A percentile compares a stretch with the other conserved stretches of the same genome.
Conservation (phyloP, 2,329 filamentous ascomycete species). For the Penicillium sp. region DNA sequence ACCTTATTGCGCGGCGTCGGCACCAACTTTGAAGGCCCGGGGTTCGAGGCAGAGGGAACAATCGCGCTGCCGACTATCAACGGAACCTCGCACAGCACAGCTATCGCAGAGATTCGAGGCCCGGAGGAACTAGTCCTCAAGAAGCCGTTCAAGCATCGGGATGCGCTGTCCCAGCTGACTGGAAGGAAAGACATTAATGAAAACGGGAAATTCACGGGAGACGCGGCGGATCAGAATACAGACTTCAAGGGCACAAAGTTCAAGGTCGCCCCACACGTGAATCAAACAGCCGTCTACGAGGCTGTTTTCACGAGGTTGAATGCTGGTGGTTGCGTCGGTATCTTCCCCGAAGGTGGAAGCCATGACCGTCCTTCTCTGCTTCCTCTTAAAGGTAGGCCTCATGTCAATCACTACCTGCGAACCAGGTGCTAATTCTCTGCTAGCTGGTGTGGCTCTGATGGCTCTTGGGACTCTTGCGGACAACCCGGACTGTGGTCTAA, state of each 20-base stretch:
- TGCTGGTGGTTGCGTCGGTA: constrained; percentile 83
- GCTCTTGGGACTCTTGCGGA: constrained; percentile 84
- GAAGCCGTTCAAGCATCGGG: constrained; percentile 75
- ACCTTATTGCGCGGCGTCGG: constrained; percentile 74
- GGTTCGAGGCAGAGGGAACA: constrained; percentile 75
- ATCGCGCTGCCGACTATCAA: constrained; percentile 83
- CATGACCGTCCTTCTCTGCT: constrained; percentile 90
- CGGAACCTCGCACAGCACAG: constrained; percentile 73
- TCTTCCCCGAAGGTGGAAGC: constrained; percentile 95
- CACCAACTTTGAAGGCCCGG: constrained; percentile 72
- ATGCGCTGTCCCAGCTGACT: constrained; percentile 76
- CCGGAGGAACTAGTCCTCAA: constrained; percentile 81
- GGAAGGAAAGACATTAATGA: constrained; percentile 70
- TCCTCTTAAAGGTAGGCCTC: constrained; percentile 67
- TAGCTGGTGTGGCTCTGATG: constrained; percentile 95
- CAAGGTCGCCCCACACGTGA: constrained; percentile 87
- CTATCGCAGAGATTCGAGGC: constrained; percentile 76
- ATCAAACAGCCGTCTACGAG: constrained; percentile 90
- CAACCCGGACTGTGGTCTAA: constrained; percentile 80
- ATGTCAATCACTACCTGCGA: not conserved
- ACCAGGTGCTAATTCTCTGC: constrained; percentile 5
- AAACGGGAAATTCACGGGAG: constrained; percentile 59
- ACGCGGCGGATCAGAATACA: constrained; percentile 53
- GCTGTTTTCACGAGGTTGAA: constrained; percentile 83
- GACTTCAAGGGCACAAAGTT: constrained; percentile 76